Conservation (phyloP, 169 alveolate species). For the Eimeria zaria region DNA sequence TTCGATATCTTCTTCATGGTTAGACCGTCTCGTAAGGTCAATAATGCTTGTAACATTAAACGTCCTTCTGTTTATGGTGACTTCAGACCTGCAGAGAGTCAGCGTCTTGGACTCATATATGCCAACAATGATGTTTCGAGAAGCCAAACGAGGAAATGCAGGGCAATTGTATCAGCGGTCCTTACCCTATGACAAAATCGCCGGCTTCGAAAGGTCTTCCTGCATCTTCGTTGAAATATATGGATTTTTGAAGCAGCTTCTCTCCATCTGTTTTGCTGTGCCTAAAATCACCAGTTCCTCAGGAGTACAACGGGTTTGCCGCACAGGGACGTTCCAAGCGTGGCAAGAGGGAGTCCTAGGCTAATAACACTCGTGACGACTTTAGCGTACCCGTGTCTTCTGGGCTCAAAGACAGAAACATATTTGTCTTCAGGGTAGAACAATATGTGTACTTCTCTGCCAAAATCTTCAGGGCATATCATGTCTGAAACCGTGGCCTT, state of each 20-base stretch:
- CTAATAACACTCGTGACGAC: not conserved
- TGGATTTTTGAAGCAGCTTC: slow-evolving; percentile 9
- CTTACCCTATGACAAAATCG: slow-evolving; percentile 59
- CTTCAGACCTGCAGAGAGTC: slow-evolving; percentile 24
- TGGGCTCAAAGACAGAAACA: slow-evolving; percentile 60
- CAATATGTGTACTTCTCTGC: slow-evolving; percentile 22
- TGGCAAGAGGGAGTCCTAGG: not conserved
- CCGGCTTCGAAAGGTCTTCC: slow-evolving; percentile 20
- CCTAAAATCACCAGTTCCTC: not conserved
- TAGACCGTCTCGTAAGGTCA: not conserved
- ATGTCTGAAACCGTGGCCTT: slow-evolving; percentile 15
- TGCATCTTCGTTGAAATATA: slow-evolving; percentile 43
- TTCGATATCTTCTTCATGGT: not conserved
- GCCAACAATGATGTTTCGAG: not conserved
- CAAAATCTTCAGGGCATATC: slow-evolving; percentile 2
- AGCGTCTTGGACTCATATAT: not conserved
- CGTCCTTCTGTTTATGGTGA: not conserved
- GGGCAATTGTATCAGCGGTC: not conserved
- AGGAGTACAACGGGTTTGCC: not conserved
- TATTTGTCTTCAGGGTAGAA: slow-evolving; percentile 40
- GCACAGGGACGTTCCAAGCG: not conserved
- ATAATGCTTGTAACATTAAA: not conserved
- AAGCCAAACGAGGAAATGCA: too few species aligned
- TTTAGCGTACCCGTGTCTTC: not conserved
- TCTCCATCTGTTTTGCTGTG: not conserved